These are phyloP conservation scores for Wickerhamiella slavikovae DNA, from an alignment of 805 yeast genomes.

Conservation along the genomic window DNA sequence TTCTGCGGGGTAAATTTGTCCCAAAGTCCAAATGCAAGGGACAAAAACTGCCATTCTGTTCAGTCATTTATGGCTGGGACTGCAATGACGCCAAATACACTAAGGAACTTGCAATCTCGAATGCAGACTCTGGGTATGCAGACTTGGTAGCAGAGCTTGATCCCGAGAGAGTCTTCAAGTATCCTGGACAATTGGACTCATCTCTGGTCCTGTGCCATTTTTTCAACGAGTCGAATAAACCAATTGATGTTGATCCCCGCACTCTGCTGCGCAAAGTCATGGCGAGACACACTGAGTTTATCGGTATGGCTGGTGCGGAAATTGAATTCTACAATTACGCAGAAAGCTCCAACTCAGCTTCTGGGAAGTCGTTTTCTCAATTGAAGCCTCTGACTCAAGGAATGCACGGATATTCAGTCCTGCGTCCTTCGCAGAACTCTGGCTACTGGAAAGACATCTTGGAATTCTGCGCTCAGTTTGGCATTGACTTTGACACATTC, in stretches of 20 bases:
- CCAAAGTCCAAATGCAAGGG: constrained; percentile 8
- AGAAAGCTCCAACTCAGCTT: constrained; percentile 10
- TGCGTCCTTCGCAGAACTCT: constrained; percentile 14
- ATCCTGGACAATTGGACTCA: constrained; percentile 12
- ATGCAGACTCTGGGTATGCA: constrained; percentile 14
- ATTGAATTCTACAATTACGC: constrained; percentile 17
- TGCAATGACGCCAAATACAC: constrained; percentile 16
- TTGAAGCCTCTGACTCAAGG: constrained; percentile 16
- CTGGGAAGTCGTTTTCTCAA: constrained; percentile 9
- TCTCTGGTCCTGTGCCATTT: constrained; percentile 15
- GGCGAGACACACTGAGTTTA: not conserved
- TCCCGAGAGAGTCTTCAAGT: constrained; percentile 7
- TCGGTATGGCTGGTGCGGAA: constrained; percentile 15
- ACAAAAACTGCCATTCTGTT: constrained; percentile 18
- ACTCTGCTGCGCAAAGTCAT: constrained; percentile 10
- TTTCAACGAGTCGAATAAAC: constrained; percentile 9
- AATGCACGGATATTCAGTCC: constrained; percentile 20
- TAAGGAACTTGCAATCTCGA: constrained; percentile 12
- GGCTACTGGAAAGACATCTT: constrained; percentile 14
- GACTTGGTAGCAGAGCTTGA: constrained; percentile 16
- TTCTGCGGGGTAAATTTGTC: constrained; percentile 18
- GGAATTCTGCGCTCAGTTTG: constrained; percentile 8
- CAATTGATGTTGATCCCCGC: constrained; percentile 17
- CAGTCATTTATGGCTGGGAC: constrained; percentile 20
- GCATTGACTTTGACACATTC: constrained; percentile 17